Base-by-base conservation (phyloP, 225 moss, liverwort and hornwort genomes). In the Physcomitrium patens region DNA sequence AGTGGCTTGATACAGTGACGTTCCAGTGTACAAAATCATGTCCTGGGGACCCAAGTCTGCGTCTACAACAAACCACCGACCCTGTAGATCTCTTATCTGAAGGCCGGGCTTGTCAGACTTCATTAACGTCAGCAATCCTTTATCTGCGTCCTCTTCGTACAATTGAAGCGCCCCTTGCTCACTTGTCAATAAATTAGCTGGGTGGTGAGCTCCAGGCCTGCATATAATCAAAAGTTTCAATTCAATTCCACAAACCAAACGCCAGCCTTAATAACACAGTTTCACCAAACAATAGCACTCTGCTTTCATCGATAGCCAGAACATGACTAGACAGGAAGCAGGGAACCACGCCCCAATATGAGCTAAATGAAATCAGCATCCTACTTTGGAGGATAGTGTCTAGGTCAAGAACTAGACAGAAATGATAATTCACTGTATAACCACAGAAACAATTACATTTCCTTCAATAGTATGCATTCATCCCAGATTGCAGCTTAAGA, bases 101-200 rank as follows among this genome's bases (percentile, higher is more conserved):
- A 99, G 77, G 13, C 97, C 97, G 11, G 94, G 85, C 74, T 93
- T 99, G 70, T 99, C 97, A 53, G 97, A 93, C 83, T 99, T 99
- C 75, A 94, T 51, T 68, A 99, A 90, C 23, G 97, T 99, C 24
- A 94, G 67, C 20, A 99, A 85, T 12, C 94, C 93, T 62, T 93
- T 99, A 83, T 99, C 97, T 1, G 89, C 93, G 44, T 94, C 93
- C 59, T 92, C 94, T 70, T 93, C 97, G 78, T 91, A 94, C 43
- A 93, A 56, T 14, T 92, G 92, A 82, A 99, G 85, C 71, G 93
- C 83, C 19, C 88, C 86, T 81, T 79, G 89, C 70, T 94, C 94
- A 57, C 82, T 78, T 48, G 77, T n/a, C 78, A 94, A 89, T 53
- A 89, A 31, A 41, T 76, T 82, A 43, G 83, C 66, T 12, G 93